Conservation (phyloP, 306 rosid species). For the Prunus campanulata region DNA sequence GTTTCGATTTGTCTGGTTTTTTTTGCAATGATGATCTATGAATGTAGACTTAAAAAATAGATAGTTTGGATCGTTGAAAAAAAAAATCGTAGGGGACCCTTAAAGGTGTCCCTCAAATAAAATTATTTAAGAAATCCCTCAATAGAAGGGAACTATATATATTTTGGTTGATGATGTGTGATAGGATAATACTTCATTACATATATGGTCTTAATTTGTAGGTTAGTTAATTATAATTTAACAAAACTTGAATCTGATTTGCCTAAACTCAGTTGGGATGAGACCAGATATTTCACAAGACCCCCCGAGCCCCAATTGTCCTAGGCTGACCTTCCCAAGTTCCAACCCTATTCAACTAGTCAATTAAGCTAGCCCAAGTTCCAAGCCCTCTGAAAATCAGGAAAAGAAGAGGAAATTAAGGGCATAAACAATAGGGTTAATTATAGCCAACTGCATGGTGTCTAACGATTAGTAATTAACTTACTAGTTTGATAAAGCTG, state of each 20-base stretch:
- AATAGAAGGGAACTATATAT: no score
- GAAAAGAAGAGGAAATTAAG: background rate
- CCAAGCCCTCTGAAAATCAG: background rate
- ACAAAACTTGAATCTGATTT: background rate
- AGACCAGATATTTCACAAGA: background rate
- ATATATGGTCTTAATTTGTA: no score
- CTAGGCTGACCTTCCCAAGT: background rate
- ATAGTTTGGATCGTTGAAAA: no score
- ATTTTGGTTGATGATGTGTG: no score
- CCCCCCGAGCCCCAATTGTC: background rate
- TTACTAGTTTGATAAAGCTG: background rate
- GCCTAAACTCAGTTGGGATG: background rate
- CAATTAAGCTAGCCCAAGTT: background rate
- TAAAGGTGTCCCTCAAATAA: no score
- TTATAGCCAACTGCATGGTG: background rate
- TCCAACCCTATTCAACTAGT: background rate
- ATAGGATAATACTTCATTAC: no score
- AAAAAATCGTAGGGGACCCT: no score
- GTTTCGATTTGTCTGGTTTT: no score
- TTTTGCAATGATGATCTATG: no score
- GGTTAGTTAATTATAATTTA: background rate
- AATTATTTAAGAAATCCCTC: no score
- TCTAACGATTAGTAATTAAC: background rate
- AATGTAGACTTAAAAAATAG: no score
- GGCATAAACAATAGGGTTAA: background rate